Evolutionary conservation across 202 grass and related monocot genomes (phyloP).

Genomic region (Elaeis oleifera): DNA sequence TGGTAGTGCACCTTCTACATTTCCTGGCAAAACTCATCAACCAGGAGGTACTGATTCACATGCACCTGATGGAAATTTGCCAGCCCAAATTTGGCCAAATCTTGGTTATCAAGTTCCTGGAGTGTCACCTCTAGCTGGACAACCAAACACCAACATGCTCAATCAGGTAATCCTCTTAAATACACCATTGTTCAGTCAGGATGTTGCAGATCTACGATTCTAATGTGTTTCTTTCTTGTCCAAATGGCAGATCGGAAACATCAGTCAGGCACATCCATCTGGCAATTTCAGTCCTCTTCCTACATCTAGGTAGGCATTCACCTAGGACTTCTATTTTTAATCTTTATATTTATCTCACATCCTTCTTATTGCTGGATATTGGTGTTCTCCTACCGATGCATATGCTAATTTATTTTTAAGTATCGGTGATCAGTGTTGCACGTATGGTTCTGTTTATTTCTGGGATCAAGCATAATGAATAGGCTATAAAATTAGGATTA

Average conservation of each 20-base stretch:
- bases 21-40: conserved; percentile 8
- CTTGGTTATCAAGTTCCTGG: conserved; percentile 7
- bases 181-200: neutral
- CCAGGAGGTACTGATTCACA: neutral
- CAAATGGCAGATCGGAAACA: neutral
- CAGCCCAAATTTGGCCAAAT: conserved; percentile 1
- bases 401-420: no score
- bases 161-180: neutral
- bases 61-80: conserved; percentile 1
- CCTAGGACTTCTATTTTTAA: neutral
- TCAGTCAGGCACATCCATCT: neutral
- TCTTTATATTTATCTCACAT: neutral
- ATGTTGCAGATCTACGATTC: neutral
- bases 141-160: neutral
- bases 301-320: conserved; percentile 4
- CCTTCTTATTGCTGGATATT: neutral
- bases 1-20: neutral
- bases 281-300: conserved; percentile 1
- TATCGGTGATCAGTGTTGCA: no score
- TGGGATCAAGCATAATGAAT: no score
- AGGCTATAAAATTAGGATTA: no score
- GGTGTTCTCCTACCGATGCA: no score
- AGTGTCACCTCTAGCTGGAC: neutral
- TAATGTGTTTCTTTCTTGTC: neutral
- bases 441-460: no score